Percentiles rank a stretch among this genome's conserved stretches.
Conservation (phyloP, 306 rosid genomes). For the Fragaria vesca region DNA sequence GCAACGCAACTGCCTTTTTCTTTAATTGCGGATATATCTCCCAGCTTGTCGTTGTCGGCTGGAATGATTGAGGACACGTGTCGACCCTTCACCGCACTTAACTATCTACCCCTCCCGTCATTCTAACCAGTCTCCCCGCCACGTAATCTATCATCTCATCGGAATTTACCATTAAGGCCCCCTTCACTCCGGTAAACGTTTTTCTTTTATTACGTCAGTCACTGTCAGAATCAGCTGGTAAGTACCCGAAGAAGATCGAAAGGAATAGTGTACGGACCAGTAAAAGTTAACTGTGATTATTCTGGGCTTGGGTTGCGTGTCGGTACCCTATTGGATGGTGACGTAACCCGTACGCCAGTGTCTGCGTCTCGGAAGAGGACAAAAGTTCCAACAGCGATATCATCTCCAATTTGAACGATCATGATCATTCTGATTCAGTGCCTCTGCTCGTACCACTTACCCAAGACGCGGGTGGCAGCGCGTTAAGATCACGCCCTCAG, state of each 20-base stretch:
- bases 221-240: not conserved
- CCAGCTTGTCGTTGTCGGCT: constrained; percentile 63
- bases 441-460: not conserved
- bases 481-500: not conserved
- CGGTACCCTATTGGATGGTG: constrained; percentile 26
- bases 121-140: constrained; percentile 1
- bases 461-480: not conserved
- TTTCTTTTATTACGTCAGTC: not conserved
- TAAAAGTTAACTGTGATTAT: not conserved
- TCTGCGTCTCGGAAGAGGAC: constrained; percentile 19
- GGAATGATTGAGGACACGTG: constrained; percentile 51
- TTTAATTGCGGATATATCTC: constrained; percentile 63
- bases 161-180: not conserved
- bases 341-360: constrained; percentile 43
- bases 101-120: constrained; percentile 32
- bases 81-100: constrained; percentile 12
- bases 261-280: constrained; percentile 7
- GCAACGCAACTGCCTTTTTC: constrained; percentile 48
- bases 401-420: not conserved
- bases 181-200: not conserved
- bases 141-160: not conserved
- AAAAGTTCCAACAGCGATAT: constrained; percentile 13
- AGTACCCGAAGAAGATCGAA: not conserved
- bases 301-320: constrained; percentile 13
- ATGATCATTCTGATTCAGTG: not conserved